These are phyloP conservation scores for Carpinus fangiana DNA, from an alignment of 306 rosid genomes.

Conservation along the genomic window DNA sequence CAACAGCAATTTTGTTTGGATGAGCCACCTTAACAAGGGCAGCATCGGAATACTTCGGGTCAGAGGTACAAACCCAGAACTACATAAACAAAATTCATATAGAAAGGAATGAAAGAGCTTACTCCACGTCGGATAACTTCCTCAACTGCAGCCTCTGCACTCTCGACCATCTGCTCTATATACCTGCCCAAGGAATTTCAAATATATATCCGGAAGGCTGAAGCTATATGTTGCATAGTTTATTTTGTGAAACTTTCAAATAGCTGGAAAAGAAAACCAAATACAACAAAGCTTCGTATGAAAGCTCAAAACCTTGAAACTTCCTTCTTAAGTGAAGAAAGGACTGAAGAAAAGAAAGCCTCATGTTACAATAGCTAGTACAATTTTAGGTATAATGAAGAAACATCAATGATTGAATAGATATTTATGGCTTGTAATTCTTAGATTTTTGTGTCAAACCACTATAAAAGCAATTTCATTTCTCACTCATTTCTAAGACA, in stretches of 20 bases:
- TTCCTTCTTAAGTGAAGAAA: constrained; percentile 13
- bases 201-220: constrained; percentile 19
- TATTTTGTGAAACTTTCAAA: constrained; percentile 8
- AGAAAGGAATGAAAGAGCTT: constrained; percentile 36
- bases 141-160: constrained; percentile 97
- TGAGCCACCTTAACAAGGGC: constrained; percentile 72
- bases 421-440: neutral
- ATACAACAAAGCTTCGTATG: constrained; percentile 24
- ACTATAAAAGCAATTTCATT: neutral
- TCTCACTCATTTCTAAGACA: neutral
- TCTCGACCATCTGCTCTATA: constrained; percentile 89
- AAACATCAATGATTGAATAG: neutral
- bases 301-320: constrained; percentile 26
- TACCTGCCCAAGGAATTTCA: constrained; percentile 52
- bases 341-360: constrained; percentile 16
- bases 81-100: constrained; percentile 5
- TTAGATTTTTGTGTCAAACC: neutral
- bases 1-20: constrained; percentile 89
- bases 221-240: constrained; percentile 17
- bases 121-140: constrained; percentile 92
- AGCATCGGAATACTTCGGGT: constrained; percentile 23
- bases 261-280: constrained; percentile 22
- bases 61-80: constrained; percentile 13
- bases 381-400: neutral
- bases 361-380: neutral